A percentile compares a stretch with the other conserved stretches of the same genome.
Evolutionary conservation across 352 stramenopile species (phyloP).

Genomic region (Elongisporangium prolatum): DNA sequence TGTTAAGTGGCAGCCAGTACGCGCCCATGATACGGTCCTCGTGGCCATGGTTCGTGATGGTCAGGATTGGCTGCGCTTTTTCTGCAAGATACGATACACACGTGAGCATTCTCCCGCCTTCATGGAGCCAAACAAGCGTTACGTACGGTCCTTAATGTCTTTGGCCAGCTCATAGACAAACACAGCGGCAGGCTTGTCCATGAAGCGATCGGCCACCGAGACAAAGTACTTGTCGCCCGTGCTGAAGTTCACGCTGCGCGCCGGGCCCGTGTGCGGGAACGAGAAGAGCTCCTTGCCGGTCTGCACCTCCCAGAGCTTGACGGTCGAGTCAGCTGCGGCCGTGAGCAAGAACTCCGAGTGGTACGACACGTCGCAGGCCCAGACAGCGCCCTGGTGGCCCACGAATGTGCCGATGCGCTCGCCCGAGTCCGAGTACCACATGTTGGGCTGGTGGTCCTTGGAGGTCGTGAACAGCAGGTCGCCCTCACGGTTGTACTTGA

Average conservation of each 20-base stretch:
- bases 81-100: constrained; percentile 34
- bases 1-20: constrained; percentile 86
- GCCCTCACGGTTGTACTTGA: constrained; percentile 99
- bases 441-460: constrained; percentile 94
- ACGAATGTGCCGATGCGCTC: constrained; percentile 96
- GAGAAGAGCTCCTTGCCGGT: constrained; percentile 86
- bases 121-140: background rate
- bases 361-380: constrained; percentile 94
- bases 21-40: constrained; percentile 76
- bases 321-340: constrained; percentile 92
- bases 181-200: constrained; percentile 66
- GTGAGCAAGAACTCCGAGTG: constrained; percentile 93
- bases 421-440: constrained; percentile 97
- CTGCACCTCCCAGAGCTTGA: constrained; percentile 91
- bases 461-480: constrained; percentile 97
- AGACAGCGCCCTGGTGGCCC: constrained; percentile 96
- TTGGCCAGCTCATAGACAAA: constrained; percentile 80
- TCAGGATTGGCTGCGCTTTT: constrained; percentile 51
- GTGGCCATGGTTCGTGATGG: constrained; percentile 77
- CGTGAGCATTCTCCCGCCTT: too few species aligned
- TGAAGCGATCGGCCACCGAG: constrained; percentile 83
- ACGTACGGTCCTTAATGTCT: constrained; percentile 60
- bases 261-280: constrained; percentile 79
- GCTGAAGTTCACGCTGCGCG: constrained; percentile 83
- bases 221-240: constrained; percentile 84